These are phyloP conservation scores for Epicoccum nigrum DNA, from an alignment of 2,329 filamentous ascomycete species.

Conservation along the genomic window DNA sequence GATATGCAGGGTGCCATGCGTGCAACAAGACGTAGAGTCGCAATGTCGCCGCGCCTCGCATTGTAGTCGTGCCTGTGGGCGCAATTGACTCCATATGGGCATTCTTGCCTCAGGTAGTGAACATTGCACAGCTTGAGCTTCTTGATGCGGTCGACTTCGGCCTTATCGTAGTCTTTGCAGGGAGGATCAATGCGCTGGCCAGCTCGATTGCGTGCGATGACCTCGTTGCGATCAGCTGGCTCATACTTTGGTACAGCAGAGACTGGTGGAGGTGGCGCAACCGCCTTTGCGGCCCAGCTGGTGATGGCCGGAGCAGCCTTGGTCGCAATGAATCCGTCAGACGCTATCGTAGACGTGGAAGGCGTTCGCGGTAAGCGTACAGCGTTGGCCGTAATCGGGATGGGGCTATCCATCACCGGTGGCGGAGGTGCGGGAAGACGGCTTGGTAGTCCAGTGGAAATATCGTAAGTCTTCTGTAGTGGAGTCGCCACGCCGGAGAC, in stretches of 20 bases:
- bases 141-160: slow-evolving; percentile 65
- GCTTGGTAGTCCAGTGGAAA: slow-evolving; percentile 31
- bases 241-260: slow-evolving; percentile 26
- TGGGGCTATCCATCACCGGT: slow-evolving; percentile 28
- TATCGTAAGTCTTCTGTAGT: slow-evolving; percentile 23
- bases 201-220: slow-evolving; percentile 62
- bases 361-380: slow-evolving; percentile 32
- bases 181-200: slow-evolving; percentile 65
- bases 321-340: slow-evolving; percentile 20
- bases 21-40: slow-evolving; percentile 63
- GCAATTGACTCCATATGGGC: slow-evolving; percentile 60
- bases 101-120: slow-evolving; percentile 64
- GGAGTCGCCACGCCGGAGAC: slow-evolving; percentile 2
- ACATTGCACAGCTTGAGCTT: slow-evolving; percentile 69
- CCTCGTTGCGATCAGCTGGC: slow-evolving; percentile 38
- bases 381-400: slow-evolving; percentile 14
- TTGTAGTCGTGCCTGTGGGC: slow-evolving; percentile 62
- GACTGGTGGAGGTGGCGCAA: slow-evolving; percentile 44
- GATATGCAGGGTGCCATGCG: slow-evolving; percentile 68
- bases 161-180: slow-evolving; percentile 57
- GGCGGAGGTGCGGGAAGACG: slow-evolving; percentile 31
- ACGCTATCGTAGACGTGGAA: slow-evolving; percentile 38
- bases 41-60: slow-evolving; percentile 59
- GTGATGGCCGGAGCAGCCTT: slow-evolving; percentile 24
- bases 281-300: slow-evolving; percentile 43